Conservation (phyloP, 306 rosid species). For the Benincasa hispida region DNA sequence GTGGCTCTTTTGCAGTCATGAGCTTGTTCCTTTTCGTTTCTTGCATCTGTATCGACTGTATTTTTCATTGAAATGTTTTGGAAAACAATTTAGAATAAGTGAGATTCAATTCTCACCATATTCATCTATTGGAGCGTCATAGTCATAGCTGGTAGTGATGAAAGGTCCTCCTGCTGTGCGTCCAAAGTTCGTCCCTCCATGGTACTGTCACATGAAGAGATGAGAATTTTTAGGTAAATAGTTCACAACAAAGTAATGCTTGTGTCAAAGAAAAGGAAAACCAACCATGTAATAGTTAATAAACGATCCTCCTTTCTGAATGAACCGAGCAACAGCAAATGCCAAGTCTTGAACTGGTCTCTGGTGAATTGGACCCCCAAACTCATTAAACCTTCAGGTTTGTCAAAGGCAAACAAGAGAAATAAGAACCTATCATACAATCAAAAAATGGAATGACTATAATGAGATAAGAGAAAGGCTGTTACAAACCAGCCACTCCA, state of each 20-base stretch:
- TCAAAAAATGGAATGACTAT: not conserved
- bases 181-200: conserved; percentile 98
- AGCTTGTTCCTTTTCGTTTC: not conserved
- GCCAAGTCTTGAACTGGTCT: conserved; percentile 97
- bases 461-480: conserved; percentile 5
- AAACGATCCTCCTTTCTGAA: conserved; percentile 91
- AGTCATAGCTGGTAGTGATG: conserved; percentile 95
- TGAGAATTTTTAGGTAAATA: not conserved
- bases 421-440: not conserved
- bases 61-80: not conserved
- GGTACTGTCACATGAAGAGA: conserved; percentile 40
- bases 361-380: conserved; percentile 77
- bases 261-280: conserved; percentile 11
- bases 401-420: conserved; percentile 9
- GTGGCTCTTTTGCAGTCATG: not conserved
- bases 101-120: conserved; percentile 51
- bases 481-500: conserved; percentile 95
- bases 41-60: not conserved
- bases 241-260: not conserved
- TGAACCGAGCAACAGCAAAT: conserved; percentile 69
- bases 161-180: conserved; percentile 99
- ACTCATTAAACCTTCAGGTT: conserved; percentile 73
- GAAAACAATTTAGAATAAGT: not conserved
- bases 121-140: conserved; percentile 97
- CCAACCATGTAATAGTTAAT: conserved; percentile 93